Conservation (phyloP, 768 basidiomycete genomes). For the Cystofilobasidium ferigula region DNA sequence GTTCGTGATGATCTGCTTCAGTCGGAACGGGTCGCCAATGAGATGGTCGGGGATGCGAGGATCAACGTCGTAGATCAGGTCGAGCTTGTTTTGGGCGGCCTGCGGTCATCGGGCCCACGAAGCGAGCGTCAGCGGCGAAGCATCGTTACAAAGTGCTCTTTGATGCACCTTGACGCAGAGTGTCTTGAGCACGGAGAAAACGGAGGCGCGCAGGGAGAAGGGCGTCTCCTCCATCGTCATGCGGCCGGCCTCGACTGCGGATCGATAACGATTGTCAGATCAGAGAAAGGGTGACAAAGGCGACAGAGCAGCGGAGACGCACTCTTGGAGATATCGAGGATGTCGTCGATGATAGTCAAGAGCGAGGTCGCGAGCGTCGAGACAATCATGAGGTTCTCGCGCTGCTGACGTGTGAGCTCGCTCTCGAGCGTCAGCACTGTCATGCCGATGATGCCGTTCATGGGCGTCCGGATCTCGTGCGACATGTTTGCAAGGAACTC, state of each 20-base stretch:
- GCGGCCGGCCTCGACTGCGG: conserved; percentile 88
- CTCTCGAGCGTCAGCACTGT: conserved; percentile 94
- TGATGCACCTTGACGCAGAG: conserved; percentile 64
- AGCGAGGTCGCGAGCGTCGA: conserved; percentile 87
- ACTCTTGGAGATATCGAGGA: conserved; percentile 99
- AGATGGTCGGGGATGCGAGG: conserved; percentile 92
- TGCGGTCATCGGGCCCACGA: background rate
- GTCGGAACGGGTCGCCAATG: conserved; percentile 86
- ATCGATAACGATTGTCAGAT: conserved; percentile 15
- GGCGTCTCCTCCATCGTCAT: conserved; percentile 99
- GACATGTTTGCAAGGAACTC: conserved; percentile 99
- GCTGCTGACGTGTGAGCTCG: conserved; percentile 82
- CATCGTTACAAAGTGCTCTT: background rate
- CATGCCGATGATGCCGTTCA: conserved; percentile 99
- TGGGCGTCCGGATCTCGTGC: conserved; percentile 69
- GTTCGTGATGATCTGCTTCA: conserved; percentile 53
- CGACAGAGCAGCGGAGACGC: conserved; percentile 37
- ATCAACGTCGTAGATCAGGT: conserved; percentile 91
- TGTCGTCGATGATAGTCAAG: conserved; percentile 94
- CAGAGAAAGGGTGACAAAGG: conserved; percentile 13
- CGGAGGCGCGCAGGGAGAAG: conserved; percentile 90
- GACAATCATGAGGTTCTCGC: conserved; percentile 89
- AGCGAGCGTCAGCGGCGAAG: background rate
- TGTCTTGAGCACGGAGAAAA: conserved; percentile 95
- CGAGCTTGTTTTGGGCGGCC: conserved; percentile 89